These are phyloP conservation scores for Kodamaea nitidulidarum DNA, from an alignment of 805 yeast species.

Conservation along the genomic window DNA sequence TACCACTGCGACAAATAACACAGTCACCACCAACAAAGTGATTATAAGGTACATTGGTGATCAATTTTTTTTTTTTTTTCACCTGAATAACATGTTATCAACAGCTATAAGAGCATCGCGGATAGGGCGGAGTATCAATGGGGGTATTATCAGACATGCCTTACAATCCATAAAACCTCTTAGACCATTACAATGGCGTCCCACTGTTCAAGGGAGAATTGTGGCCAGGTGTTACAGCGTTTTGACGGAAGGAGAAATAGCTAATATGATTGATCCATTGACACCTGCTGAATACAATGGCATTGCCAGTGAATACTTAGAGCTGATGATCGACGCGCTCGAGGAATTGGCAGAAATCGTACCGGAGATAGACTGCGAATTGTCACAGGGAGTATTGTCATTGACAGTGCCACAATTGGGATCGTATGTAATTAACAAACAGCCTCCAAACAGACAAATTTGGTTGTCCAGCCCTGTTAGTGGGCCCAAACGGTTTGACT, in stretches of 20 bases:
- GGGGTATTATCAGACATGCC: too few species aligned
- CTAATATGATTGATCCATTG: conserved; percentile 47
- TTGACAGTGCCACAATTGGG: conserved; percentile 69
- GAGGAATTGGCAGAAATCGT: conserved; percentile 61
- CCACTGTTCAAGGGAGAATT: background rate
- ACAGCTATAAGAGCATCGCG: background rate
- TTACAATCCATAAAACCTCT: too few species aligned
- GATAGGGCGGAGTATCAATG: background rate
- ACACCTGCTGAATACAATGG: conserved; percentile 55
- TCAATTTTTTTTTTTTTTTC: conserved; percentile 1
- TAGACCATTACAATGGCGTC: too few species aligned
- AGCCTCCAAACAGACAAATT: conserved; percentile 95
- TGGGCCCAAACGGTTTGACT: conserved; percentile 81
- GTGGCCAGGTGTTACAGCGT: conserved; percentile 13
- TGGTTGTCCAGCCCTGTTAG: conserved; percentile 94
- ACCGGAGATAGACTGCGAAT: conserved; percentile 71
- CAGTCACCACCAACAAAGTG: conserved; percentile 36
- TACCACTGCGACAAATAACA: conserved; percentile 38
- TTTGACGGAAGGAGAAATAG: conserved; percentile 54
- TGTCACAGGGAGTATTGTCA: conserved; percentile 83
- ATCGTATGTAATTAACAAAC: conserved; percentile 89
- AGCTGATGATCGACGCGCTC: conserved; percentile 58
- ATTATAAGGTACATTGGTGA: conserved; percentile 27
- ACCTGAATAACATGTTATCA: background rate
- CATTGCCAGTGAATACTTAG: conserved; percentile 65